phyloP scores from a whole-genome alignment of 805 yeast species.

The Zygosaccharomyces pseudorouxii region DNA sequence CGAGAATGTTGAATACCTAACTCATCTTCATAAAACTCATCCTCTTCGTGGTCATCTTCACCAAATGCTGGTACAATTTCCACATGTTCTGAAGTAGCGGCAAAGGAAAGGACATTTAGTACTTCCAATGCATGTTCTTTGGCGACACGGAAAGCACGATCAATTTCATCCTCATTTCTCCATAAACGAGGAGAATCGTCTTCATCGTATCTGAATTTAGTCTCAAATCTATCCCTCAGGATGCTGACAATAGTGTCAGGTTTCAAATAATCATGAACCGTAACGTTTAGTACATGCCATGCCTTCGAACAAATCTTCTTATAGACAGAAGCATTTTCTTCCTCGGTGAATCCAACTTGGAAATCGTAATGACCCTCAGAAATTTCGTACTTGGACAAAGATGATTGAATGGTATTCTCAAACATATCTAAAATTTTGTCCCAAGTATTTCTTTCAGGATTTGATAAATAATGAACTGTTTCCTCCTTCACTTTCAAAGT shows the following conservation, averaged over 20 bases:
- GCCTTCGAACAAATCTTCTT: conserved; percentile 47
- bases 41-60: conserved; percentile 34
- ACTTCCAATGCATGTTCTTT: conserved; percentile 51
- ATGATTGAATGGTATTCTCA: conserved; percentile 30
- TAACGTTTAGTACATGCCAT: conserved; percentile 61
- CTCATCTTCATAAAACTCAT: conserved; percentile 37
- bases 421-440: conserved; percentile 49
- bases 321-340: conserved; percentile 40
- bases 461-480: conserved; percentile 44
- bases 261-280: conserved; percentile 56
- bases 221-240: conserved; percentile 78
- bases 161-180: conserved; percentile 70
- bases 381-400: conserved; percentile 32
- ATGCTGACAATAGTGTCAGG: conserved; percentile 63
- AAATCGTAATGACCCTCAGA: conserved; percentile 46
- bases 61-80: conserved; percentile 59
- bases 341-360: conserved; percentile 51
- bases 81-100: conserved; percentile 47
- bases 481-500: conserved; percentile 45
- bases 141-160: conserved; percentile 56
- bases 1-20: conserved; percentile 40
- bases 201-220: conserved; percentile 73
- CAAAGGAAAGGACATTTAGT: conserved; percentile 56
- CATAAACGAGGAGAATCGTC: conserved; percentile 79
- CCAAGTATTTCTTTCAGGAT: conserved; percentile 57